These are phyloP conservation scores for Lignosus rhinocerotis DNA, from an alignment of 1,284 basidiomycete species.

Conservation along the genomic window DNA sequence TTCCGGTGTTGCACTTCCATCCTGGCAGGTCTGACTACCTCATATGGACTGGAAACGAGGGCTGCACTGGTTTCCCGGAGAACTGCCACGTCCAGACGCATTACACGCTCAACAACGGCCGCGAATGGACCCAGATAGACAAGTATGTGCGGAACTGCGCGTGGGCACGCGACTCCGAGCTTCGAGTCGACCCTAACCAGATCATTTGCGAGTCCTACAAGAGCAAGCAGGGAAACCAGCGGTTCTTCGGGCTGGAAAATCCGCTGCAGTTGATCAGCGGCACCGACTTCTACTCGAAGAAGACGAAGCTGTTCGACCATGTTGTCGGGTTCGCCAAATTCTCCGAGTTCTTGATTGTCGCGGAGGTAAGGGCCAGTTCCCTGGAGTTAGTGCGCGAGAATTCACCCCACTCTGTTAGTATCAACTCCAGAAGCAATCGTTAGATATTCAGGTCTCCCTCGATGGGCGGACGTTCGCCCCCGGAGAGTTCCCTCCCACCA, in stretches of 20 bases:
- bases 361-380: constrained; percentile 63
- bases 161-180: constrained; percentile 83
- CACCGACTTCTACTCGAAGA: constrained; percentile 70
- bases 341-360: constrained; percentile 93
- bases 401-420: constrained; percentile 43
- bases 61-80: constrained; percentile 51
- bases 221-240: constrained; percentile 84
- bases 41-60: constrained; percentile 85
- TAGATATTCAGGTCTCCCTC: constrained; percentile 89
- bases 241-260: constrained; percentile 56
- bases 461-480: constrained; percentile 85
- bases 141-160: constrained; percentile 88
- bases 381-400: too few species aligned
- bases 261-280: constrained; percentile 83
- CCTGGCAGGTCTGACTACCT: constrained; percentile 79
- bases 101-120: constrained; percentile 79
- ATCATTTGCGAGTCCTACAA: constrained; percentile 92
- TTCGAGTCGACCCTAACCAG: constrained; percentile 81
- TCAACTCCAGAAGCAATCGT: constrained; percentile 53
- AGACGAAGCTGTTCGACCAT: constrained; percentile 79
- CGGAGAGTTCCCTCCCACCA: constrained; percentile 87
- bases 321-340: constrained; percentile 97
- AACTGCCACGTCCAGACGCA: constrained; percentile 74
- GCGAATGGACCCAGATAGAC: constrained; percentile 78
- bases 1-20: constrained; percentile 86